Conservation (phyloP, 805 yeast genomes). For the Candida taoyuanica region DNA sequence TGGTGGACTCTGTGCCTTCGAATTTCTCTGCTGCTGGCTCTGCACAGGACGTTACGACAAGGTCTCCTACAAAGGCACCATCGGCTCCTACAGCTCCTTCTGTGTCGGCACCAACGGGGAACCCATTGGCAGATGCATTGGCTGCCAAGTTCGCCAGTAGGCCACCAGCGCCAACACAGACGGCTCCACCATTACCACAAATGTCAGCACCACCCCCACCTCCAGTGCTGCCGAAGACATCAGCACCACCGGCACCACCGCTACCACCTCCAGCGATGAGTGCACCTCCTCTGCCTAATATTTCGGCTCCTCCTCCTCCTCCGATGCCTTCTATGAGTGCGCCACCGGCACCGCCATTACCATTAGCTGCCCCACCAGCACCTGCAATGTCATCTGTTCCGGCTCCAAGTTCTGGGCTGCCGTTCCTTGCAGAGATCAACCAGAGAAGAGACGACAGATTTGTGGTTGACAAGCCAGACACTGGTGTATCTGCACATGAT, state of each 20-base stretch:
- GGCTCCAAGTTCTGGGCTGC: constrained; percentile 30
- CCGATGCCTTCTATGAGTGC: constrained; percentile 6
- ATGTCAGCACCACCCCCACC: constrained; percentile 15
- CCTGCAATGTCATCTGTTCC: constrained; percentile 10
- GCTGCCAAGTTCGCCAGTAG: constrained; percentile 14
- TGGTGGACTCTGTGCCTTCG: constrained; percentile 37
- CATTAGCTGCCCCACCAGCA: constrained; percentile 19
- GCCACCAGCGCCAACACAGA: constrained; percentile 6
- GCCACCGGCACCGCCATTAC: constrained; percentile 25
- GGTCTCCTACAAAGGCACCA: constrained; percentile 16
- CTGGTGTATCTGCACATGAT: no score
- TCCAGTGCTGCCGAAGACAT: constrained; percentile 30
- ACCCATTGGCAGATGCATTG: constrained; percentile 17
- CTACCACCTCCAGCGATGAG: constrained; percentile 13
- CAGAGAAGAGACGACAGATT: constrained; percentile 41
- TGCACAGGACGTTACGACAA: constrained; percentile 23
- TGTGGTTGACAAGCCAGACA: no score
- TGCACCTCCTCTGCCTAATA: constrained; percentile 11
- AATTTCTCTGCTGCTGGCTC: constrained; percentile 23
- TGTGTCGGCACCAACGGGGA: constrained; percentile 12
- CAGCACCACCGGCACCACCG: constrained; percentile 25
- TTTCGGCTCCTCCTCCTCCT: constrained; percentile 21
- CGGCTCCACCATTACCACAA: constrained; percentile 12
- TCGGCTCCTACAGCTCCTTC: constrained; percentile 21
- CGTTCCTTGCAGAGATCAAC: constrained; percentile 46